These are phyloP conservation scores for Ophiostoma novo-ulmi DNA, from an alignment of 2,329 filamentous ascomycete species.

Conservation along the genomic window DNA sequence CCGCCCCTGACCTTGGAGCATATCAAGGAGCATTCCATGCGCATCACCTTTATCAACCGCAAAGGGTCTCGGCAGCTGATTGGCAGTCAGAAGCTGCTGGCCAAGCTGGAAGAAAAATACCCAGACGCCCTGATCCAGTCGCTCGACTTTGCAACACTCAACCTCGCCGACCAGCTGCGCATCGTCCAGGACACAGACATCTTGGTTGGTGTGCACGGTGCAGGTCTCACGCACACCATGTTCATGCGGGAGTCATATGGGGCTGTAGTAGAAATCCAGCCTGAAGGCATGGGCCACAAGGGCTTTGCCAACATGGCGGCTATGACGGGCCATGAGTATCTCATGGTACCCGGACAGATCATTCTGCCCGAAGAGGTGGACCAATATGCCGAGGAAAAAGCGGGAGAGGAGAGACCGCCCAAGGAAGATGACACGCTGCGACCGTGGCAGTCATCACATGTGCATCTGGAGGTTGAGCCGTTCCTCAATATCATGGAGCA, in stretches of 20 bases:
- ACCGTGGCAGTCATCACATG: slow-evolving; percentile 23
- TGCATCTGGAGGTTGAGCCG: slow-evolving; percentile 20
- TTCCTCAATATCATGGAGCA: slow-evolving; percentile 25
- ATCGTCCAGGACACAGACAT: slow-evolving; percentile 38
- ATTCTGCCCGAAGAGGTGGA: slow-evolving; percentile 16
- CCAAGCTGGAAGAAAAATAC: slow-evolving; percentile 17
- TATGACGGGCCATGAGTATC: slow-evolving; percentile 38
- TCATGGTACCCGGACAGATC: slow-evolving; percentile 33
- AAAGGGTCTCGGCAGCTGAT: slow-evolving; percentile 33
- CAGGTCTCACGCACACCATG: slow-evolving; percentile 40
- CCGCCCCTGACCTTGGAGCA: not conserved
- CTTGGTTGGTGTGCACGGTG: slow-evolving; percentile 42
- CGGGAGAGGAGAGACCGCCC: not conserved
- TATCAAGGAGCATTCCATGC: slow-evolving; percentile 23
- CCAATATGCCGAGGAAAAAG: not conserved
- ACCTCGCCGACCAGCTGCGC: slow-evolving; percentile 37
- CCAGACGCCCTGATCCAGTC: slow-evolving; percentile 20
- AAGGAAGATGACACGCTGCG: not conserved
- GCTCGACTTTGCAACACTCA: slow-evolving; percentile 38
- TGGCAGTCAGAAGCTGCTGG: slow-evolving; percentile 31
- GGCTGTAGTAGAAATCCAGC: slow-evolving; percentile 42
- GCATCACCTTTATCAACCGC: slow-evolving; percentile 38
- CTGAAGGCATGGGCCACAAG: slow-evolving; percentile 34
- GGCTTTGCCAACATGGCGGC: slow-evolving; percentile 42
- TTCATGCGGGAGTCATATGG: slow-evolving; percentile 35